phyloP scores from a whole-genome alignment of 805 yeast genomes.

The Komagataella pseudopastoris region DNA sequence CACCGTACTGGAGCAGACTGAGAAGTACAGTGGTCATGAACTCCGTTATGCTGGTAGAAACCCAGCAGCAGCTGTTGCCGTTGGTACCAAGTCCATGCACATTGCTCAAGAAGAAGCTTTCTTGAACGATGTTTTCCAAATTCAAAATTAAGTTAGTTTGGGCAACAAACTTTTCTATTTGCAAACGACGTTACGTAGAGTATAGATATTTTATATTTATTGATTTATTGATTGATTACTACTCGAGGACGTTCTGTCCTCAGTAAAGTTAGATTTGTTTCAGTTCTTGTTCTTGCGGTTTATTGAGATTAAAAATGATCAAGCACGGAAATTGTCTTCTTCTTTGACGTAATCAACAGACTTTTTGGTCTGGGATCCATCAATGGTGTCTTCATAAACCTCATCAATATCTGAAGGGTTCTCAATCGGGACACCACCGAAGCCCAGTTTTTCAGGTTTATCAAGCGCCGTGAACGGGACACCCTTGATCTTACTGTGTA shows the following conservation, averaged over 20 bases:
- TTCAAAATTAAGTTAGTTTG: background rate
- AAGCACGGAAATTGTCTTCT: background rate
- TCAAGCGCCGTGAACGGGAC: conserved; percentile 31
- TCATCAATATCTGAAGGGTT: background rate
- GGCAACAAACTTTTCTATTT: background rate
- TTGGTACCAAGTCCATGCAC: conserved; percentile 88
- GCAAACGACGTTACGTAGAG: background rate
- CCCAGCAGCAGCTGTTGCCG: conserved; percentile 97
- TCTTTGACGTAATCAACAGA: background rate
- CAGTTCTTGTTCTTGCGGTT: background rate
- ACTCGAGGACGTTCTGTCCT: too few relatives aligned
- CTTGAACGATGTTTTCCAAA: conserved; percentile 58
- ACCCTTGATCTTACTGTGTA: conserved; percentile 21
- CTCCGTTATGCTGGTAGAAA: conserved; percentile 93
- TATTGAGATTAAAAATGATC: background rate
- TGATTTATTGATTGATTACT: background rate
- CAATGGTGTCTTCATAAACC: background rate
- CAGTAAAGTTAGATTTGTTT: too few relatives aligned
- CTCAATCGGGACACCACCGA: background rate
- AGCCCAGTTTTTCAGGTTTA: conserved; percentile 11
- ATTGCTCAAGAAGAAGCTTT: conserved; percentile 78
- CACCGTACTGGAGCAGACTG: conserved; percentile 66
- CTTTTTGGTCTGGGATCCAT: background rate
- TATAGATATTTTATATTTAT: background rate
- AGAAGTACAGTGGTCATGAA: conserved; percentile 39